Base-by-base conservation (phyloP, 2,329 filamentous ascomycete genomes). In the Fusarium sp. region DNA sequence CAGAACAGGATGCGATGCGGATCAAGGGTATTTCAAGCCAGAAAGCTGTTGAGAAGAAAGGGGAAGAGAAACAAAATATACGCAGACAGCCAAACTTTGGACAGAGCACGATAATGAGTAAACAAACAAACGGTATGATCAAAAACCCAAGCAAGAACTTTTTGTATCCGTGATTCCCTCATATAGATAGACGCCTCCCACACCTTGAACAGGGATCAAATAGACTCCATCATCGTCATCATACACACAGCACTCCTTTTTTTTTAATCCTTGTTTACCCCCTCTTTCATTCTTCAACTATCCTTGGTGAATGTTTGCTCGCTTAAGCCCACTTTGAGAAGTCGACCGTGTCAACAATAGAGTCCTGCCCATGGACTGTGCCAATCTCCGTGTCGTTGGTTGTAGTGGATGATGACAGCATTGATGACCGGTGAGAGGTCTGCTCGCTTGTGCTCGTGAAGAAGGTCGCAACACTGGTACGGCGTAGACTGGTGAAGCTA, bases 381-480 rank as follows among this genome's bases (percentile, higher is more conserved):
- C 75, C 79, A 25, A 83, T 77, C 74, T 89, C 87, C 1, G 86
- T 85, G 61, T 86, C 86, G 59, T 85, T 85, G 6, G 85, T 85
- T 10, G 84, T 84, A 2, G 83, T 82, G 9, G 83, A 84, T 29
- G 83, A 85, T n/a, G 80, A 82, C 6, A 88, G 77, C 68, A 85
- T 81, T n/a, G 85, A 88, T 6, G 86, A 87, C 42, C 87, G 82
- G 62, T 89, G 87, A 57, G 86, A 88, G 9, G 78, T 81, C 69
- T 84, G 82, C 67, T 89, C 87, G 74, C 83, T 87, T 5, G 83
- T 83, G 64, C 79, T 85, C 2, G 86, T 86, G 69, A 90, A 86
- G 74, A 90, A 90, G 2, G 88, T 90, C 5, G 87, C 88, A 2
- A 90, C 87, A 33, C 87, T 90, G n/a, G 87, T 85, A 63, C 88